Percentiles rank a stretch among this genome's conserved stretches.
Evolutionary conservation across 177 flowering plant genomes (phyloP).

Genomic region (Vitis hybrid): DNA sequence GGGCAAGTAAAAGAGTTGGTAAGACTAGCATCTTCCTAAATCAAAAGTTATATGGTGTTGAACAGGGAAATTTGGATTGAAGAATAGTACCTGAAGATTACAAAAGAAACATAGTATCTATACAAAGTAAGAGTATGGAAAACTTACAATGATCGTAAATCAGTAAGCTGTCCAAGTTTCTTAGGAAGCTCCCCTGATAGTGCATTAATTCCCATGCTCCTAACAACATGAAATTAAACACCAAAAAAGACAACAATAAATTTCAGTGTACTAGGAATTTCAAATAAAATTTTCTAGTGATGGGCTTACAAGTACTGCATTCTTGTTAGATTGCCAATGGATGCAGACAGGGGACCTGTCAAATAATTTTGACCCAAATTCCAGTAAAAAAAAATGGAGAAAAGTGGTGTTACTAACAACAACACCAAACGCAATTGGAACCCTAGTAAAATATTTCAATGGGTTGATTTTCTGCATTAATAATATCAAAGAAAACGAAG

Average conservation of each 20-base stretch:
- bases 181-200: background rate
- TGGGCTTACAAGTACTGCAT: constrained; percentile 56
- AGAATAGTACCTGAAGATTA: background rate
- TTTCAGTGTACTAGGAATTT: background rate
- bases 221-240: constrained; percentile 11
- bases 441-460: too few species aligned
- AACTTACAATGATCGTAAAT: constrained; percentile 10
- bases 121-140: background rate
- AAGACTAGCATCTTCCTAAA: background rate
- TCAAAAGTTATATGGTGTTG: background rate
- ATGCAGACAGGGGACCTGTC: too few species aligned
- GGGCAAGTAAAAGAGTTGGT: too few species aligned
- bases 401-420: too few species aligned
- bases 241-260: constrained; percentile 20
- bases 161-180: constrained; percentile 12
- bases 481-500: too few species aligned
- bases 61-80: background rate
- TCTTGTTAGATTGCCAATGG: too few species aligned
- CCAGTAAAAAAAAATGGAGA: too few species aligned
- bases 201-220: constrained; percentile 38
- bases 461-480: too few species aligned
- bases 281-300: background rate
- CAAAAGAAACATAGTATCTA: background rate
- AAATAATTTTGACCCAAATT: too few species aligned
- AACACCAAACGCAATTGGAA: too few species aligned